phyloP scores from a whole-genome alignment of 1,139 yeast genomes.

The Blastobotrys illinoisensis region DNA sequence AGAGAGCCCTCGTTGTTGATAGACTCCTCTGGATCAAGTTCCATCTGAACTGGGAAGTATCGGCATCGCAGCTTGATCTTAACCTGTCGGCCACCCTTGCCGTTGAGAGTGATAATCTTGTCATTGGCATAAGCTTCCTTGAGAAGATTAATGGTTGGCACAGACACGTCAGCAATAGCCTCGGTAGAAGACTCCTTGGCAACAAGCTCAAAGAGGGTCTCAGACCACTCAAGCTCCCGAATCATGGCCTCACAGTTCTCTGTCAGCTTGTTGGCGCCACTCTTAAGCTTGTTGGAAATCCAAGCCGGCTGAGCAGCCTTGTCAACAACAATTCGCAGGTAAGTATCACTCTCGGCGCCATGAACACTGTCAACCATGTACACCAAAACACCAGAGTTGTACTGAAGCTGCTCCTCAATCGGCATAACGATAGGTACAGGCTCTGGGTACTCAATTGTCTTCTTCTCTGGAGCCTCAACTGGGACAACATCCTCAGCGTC shows the following conservation, averaged over 20 bases:
- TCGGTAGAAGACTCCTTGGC: slow-evolving; percentile 44
- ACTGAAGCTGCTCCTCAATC: slow-evolving; percentile 51
- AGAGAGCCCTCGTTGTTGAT: slow-evolving; percentile 71
- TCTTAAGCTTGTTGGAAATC: slow-evolving; percentile 45
- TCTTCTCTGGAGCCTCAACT: slow-evolving; percentile 18
- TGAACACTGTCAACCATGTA: slow-evolving; percentile 49
- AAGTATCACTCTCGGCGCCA: slow-evolving; percentile 46
- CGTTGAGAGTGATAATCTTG: slow-evolving; percentile 47
- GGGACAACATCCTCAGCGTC: slow-evolving; percentile 25
- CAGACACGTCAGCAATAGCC: slow-evolving; percentile 53
- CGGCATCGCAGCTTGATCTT: slow-evolving; percentile 56
- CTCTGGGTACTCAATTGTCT: slow-evolving; percentile 16
- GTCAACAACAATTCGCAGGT: slow-evolving; percentile 71
- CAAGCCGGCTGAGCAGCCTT: slow-evolving; percentile 60
- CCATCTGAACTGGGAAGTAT: slow-evolving; percentile 71
- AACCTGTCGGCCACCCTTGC: slow-evolving; percentile 33
- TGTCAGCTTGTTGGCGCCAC: slow-evolving; percentile 41
- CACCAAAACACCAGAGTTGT: slow-evolving; percentile 72
- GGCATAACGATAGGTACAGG: slow-evolving; percentile 52
- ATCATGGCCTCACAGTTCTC: slow-evolving; percentile 68
- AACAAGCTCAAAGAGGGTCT: slow-evolving; percentile 54
- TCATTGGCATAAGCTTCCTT: slow-evolving; percentile 61
- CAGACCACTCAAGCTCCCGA: slow-evolving; percentile 73
- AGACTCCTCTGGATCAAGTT: slow-evolving; percentile 69
- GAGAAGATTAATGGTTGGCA: slow-evolving; percentile 66